These are phyloP conservation scores for Cystobasidium tubakii DNA, from an alignment of 768 basidiomycete genomes.

Conservation along the genomic window DNA sequence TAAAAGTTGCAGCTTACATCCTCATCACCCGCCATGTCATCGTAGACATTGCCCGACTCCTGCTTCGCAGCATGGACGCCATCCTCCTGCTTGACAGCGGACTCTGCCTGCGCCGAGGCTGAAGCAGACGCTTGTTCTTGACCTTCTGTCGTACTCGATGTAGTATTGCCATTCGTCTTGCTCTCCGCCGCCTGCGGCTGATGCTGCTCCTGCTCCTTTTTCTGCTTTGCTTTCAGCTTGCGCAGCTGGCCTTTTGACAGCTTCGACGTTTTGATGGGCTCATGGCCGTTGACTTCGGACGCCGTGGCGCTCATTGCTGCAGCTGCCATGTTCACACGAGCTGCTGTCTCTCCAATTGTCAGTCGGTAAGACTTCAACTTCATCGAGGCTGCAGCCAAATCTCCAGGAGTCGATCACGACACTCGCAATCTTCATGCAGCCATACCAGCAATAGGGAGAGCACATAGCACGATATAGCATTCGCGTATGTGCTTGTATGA, in stretches of 20 bases:
- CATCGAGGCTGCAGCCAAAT: not conserved
- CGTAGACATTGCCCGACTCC: conserved; percentile 15
- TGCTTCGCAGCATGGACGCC: not conserved
- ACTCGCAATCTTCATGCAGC: too few relatives aligned
- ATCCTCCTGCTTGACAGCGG: not conserved
- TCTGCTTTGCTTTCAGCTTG: conserved; percentile 40
- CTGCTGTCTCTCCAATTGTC: not conserved
- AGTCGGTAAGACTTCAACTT: not conserved
- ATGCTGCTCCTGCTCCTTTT: conserved; percentile 35
- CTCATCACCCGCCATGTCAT: conserved; percentile 16
- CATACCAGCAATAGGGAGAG: too few relatives aligned
- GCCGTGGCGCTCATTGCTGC: not conserved
- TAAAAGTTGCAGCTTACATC: too few relatives aligned
- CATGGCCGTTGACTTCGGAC: conserved; percentile 12
- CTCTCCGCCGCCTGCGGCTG: not conserved
- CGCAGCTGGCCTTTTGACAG: conserved; percentile 31
- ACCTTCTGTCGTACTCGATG: not conserved
- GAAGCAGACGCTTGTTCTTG: not conserved
- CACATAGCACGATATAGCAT: too few relatives aligned
- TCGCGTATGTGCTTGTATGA: too few relatives aligned
- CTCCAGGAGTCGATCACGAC: not conserved
- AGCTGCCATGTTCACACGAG: conserved; percentile 3
- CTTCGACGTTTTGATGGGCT: conserved; percentile 21
- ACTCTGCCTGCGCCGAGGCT: not conserved
- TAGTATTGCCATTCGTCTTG: not conserved